Percentiles rank a stretch among this genome's conserved stretches.
These are phyloP conservation scores for Blastobotrys buckinghamii DNA, from an alignment of 1,139 yeast species.

Conservation along the genomic window DNA sequence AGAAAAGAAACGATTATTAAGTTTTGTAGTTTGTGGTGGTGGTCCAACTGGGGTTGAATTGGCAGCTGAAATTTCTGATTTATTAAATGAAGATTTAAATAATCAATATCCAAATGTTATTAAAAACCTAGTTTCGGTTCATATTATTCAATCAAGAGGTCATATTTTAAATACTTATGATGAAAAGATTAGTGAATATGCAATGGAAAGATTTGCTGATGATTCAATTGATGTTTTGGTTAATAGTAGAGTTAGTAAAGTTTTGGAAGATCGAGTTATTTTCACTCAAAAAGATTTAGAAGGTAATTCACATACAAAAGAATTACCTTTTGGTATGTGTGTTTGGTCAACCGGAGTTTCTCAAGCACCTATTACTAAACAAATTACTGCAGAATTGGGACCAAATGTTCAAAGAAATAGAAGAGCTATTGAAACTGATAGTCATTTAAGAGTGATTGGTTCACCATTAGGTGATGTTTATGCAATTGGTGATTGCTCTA, in stretches of 20 bases:
- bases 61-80: constrained; percentile 58
- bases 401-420: constrained; percentile 43
- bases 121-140: constrained; percentile 55
- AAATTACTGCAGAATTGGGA: constrained; percentile 40
- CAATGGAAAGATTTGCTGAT: constrained; percentile 51
- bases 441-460: constrained; percentile 58
- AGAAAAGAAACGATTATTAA: constrained; percentile 50
- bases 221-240: constrained; percentile 54
- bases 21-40: constrained; percentile 65
- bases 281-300: constrained; percentile 40
- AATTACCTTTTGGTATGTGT: constrained; percentile 54
- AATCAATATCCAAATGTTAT: constrained; percentile 49
- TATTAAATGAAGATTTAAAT: constrained; percentile 53
- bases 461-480: constrained; percentile 57
- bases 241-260: constrained; percentile 53
- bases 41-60: constrained; percentile 70
- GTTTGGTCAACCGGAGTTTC: constrained; percentile 68
- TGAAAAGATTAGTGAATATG: constrained; percentile 53
- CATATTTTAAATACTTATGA: constrained; percentile 61
- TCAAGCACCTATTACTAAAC: constrained; percentile 50
- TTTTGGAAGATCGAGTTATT: constrained; percentile 47
- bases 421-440: constrained; percentile 60
- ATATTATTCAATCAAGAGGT: constrained; percentile 58
- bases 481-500: constrained; percentile 64
- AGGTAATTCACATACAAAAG: constrained; percentile 31